phyloP scores from a whole-genome alignment of 2,329 filamentous ascomycete species.

The Apiospora rasikravindrae region DNA sequence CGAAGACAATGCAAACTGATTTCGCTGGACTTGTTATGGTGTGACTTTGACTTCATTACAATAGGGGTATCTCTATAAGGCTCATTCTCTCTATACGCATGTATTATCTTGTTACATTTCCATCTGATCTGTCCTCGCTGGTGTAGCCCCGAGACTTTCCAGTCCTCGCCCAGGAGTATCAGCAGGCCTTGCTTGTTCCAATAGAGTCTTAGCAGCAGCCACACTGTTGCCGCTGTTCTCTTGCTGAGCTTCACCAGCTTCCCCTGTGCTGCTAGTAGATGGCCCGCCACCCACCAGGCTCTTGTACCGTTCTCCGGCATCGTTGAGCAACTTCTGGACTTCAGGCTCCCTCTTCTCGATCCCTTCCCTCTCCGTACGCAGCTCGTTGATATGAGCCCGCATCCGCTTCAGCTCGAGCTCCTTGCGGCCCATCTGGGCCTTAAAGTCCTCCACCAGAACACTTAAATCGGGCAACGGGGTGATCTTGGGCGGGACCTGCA shows the following conservation, averaged over 20 bases:
- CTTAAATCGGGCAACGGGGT: conserved; percentile 77
- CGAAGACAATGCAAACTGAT: conserved; percentile 6
- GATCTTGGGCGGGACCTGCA: conserved; percentile 73
- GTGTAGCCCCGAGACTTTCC: conserved; percentile 54
- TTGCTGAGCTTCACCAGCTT: background rate
- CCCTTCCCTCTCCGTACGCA: conserved; percentile 65
- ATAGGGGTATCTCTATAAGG: conserved; percentile 7
- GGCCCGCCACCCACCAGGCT: conserved; percentile 22
- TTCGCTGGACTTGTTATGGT: background rate
- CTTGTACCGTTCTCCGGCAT: conserved; percentile 74
- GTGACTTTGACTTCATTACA: background rate
- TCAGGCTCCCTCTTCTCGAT: conserved; percentile 75
- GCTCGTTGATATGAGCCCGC: conserved; percentile 60
- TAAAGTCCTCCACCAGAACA: conserved; percentile 69
- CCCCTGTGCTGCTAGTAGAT: no score
- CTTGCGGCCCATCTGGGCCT: conserved; percentile 65
- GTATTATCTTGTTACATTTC: conserved; percentile 25
- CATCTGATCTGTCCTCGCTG: conserved; percentile 41
- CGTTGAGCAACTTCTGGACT: conserved; percentile 80
- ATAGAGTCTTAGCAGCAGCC: conserved; percentile 32
- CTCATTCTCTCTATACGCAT: conserved; percentile 17
- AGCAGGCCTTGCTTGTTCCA: conserved; percentile 20
- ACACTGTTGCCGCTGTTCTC: conserved; percentile 21
- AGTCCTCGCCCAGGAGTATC: conserved; percentile 43
- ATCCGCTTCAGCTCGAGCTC: conserved; percentile 58